These are phyloP conservation scores for Arthrinium puccinioides DNA, from an alignment of 2,329 filamentous ascomycete species.

Conservation along the genomic window DNA sequence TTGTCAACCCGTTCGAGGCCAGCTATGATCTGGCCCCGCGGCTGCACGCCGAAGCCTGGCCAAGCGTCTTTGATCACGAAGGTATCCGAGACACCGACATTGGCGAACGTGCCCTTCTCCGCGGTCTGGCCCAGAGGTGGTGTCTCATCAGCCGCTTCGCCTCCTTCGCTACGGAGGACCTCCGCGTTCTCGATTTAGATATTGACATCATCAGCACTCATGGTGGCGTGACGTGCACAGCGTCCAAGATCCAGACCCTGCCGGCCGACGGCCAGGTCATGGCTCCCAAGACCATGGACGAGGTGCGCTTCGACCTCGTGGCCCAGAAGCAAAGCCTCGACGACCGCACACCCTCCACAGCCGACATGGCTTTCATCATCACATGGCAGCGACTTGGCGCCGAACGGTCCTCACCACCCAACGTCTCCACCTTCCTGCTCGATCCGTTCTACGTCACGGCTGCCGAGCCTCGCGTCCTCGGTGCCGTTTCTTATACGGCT, in stretches of 20 bases:
- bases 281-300: conserved; percentile 59
- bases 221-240: conserved; percentile 54
- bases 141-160: conserved; percentile 64
- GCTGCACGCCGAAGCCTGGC: conserved; percentile 74
- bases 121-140: conserved; percentile 76
- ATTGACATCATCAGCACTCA: conserved; percentile 53
- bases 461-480: conserved; percentile 79
- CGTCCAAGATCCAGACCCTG: conserved; percentile 29
- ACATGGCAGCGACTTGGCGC: conserved; percentile 58
- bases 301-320: conserved; percentile 65
- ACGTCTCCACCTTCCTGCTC: conserved; percentile 64
- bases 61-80: conserved; percentile 70
- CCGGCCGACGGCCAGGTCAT: conserved; percentile 42
- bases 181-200: conserved; percentile 57
- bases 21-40: conserved; percentile 82
- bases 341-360: conserved; percentile 65
- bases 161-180: conserved; percentile 69
- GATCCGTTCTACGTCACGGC: conserved; percentile 76
- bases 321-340: conserved; percentile 74
- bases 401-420: conserved; percentile 26
- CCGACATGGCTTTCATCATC: conserved; percentile 71
- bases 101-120: conserved; percentile 20
- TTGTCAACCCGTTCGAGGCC: conserved; percentile 82
- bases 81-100: conserved; percentile 31
- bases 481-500: conserved; percentile 40